phyloP scores from a whole-genome alignment of 2,329 filamentous ascomycete species.

The Trichoderma endophyticum region DNA sequence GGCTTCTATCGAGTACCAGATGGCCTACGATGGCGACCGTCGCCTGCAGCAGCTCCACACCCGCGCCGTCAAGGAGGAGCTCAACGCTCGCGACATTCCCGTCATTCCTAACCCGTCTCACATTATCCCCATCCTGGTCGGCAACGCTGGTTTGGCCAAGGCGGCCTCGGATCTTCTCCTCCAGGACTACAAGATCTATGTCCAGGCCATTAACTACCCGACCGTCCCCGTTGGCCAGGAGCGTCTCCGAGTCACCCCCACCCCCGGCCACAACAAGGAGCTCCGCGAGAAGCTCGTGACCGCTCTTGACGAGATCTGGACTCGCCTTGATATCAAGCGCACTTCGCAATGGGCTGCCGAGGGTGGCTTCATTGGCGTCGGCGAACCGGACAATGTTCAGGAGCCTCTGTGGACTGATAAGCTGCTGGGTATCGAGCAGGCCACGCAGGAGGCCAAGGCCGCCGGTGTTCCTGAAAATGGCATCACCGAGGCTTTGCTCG shows the following conservation, averaged over 20 bases:
- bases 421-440: conserved; percentile 75
- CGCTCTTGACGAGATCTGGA: conserved; percentile 86
- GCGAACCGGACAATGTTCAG: conserved; percentile 61
- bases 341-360: conserved; percentile 87
- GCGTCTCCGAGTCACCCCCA: conserved; percentile 91
- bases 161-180: conserved; percentile 88
- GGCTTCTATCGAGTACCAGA: conserved; percentile 91
- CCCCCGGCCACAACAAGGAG: conserved; percentile 82
- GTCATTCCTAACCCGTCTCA: conserved; percentile 98
- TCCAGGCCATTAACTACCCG: conserved; percentile 98
- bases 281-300: conserved; percentile 82
- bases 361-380: conserved; percentile 93
- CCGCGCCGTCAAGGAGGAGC: conserved; percentile 82
- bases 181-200: conserved; percentile 88
- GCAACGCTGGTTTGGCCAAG: conserved; percentile 90
- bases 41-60: conserved; percentile 95
- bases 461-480: conserved; percentile 36
- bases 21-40: conserved; percentile 78
- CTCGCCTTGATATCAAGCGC: conserved; percentile 82
- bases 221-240: conserved; percentile 98
- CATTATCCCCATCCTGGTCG: conserved; percentile 90
- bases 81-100: conserved; percentile 78
- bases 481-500: conserved; percentile 58
- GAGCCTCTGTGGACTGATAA: conserved; percentile 86
- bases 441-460: conserved; percentile 58